Base-by-base conservation (phyloP, 176 grass and related monocot genomes). In the Aegilops speltoides region DNA sequence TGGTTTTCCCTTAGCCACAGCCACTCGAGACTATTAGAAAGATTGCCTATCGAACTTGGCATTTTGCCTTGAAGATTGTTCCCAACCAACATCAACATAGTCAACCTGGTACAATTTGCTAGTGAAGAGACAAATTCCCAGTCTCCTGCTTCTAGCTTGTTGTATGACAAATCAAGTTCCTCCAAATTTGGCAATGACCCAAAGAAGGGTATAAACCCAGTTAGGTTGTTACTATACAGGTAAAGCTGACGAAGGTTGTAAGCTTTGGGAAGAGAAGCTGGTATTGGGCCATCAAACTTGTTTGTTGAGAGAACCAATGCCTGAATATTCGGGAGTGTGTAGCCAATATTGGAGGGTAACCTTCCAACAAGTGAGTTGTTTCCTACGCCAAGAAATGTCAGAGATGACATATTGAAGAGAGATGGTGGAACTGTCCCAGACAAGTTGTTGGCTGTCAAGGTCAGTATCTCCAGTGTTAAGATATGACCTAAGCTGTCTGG, bases 281-380 rank as follows among this genome's bases (percentile, higher is more conserved):
- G 90, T 20, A 92, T 86, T 67, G 63, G 54, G 10, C 87, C 87
- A 41, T 83, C 23, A 28, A 86, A 70, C 25, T 60, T 76, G 32
- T 82, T 92, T 75, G 10, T 0, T 2, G 4, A 4, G 50, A 89
- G 50, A 40, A 60, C 8, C 11, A 89, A 72, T 7, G 0, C 0
- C 68, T 80, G 50, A 26, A 92, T 80, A n/a, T 69, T 86, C 31
- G 87, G 86, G 32, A 92, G 79, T 11, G 72, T 85, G 79, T 74
- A 28, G 56, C 73, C 87, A 28, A 92, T 86, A 26, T 68, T 23
- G 38, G 46, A 43, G 32, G 90, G 90, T 56, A 92, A 29, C 24
- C 57, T 62, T 15, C 90, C 90, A 54, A 56, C 64, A 8, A 92
- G 68, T 0, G 59, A 73, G 73, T 92, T 92, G 3, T 45, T 56